These are phyloP conservation scores for Verticillium nonalfalfae DNA, from an alignment of 2,329 filamentous ascomycete species.

Conservation along the genomic window DNA sequence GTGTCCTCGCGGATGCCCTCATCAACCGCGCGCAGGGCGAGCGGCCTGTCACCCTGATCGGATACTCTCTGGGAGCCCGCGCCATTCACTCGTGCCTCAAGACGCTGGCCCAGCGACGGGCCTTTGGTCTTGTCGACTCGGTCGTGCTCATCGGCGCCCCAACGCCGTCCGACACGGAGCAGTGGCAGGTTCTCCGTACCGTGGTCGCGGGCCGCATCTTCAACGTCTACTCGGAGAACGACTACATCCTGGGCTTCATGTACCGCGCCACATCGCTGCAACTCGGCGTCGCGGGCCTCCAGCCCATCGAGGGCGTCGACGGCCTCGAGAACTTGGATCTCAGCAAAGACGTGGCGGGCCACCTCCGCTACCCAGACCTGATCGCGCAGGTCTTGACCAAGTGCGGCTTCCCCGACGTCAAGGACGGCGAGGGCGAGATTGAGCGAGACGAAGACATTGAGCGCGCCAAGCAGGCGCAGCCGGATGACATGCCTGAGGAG, in stretches of 20 bases:
- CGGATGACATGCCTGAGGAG: background rate
- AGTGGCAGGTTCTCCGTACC: slow-evolving; percentile 71
- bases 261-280: slow-evolving; percentile 81
- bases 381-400: slow-evolving; percentile 43
- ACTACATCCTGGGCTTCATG: slow-evolving; percentile 80
- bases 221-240: slow-evolving; percentile 83
- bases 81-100: slow-evolving; percentile 79
- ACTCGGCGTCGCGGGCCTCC: slow-evolving; percentile 76
- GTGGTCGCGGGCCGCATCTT: slow-evolving; percentile 78
- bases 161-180: slow-evolving; percentile 60
- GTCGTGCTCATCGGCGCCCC: slow-evolving; percentile 80
- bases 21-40: slow-evolving; percentile 79
- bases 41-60: slow-evolving; percentile 71
- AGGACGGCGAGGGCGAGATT: slow-evolving; percentile 35
- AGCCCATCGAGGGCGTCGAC: slow-evolving; percentile 61
- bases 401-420: slow-evolving; percentile 43
- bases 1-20: slow-evolving; percentile 73
- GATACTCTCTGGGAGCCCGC: slow-evolving; percentile 75
- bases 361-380: slow-evolving; percentile 45
- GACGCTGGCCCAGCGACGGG: slow-evolving; percentile 67
- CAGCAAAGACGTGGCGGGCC: slow-evolving; percentile 45
- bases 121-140: slow-evolving; percentile 78
- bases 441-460: slow-evolving; percentile 41
- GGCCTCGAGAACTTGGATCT: slow-evolving; percentile 55
- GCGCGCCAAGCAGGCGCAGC: slow-evolving; percentile 21